Percentiles rank a stretch among this genome's conserved stretches.
These are phyloP conservation scores for Naganishia sp. DNA, from an alignment of 1,284 basidiomycete genomes.

Conservation along the genomic window DNA sequence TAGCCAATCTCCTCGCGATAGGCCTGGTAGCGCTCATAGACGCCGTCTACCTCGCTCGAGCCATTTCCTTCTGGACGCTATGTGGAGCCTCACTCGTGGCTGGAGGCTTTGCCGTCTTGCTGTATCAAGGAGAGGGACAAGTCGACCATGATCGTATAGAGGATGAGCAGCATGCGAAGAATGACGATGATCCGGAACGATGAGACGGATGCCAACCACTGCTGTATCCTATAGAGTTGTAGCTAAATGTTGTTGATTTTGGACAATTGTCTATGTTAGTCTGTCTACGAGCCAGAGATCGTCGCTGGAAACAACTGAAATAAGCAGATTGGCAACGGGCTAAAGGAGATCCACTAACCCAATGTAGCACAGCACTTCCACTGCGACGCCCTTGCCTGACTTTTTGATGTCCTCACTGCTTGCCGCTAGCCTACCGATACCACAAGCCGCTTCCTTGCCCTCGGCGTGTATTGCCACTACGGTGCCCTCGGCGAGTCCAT, in stretches of 20 bases:
- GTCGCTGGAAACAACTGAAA: conserved; percentile 64
- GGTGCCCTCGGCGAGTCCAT: conserved; percentile 68
- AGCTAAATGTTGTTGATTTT: neutral
- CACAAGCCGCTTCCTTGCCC: conserved; percentile 92
- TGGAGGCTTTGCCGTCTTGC: conserved; percentile 49
- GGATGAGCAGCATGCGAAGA: conserved; percentile 7
- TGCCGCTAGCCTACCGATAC: conserved; percentile 80
- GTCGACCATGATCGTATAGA: neutral
- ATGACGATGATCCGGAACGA: conserved; percentile 9
- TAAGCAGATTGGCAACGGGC: conserved; percentile 36
- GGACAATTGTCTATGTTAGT: conserved; percentile 56
- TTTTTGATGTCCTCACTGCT: conserved; percentile 84
- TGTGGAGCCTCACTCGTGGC: conserved; percentile 51
- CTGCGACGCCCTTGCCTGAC: conserved; percentile 86
- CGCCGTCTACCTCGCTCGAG: conserved; percentile 46
- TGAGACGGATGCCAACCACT: neutral
- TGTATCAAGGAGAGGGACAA: conserved; percentile 19
- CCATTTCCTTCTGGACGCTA: conserved; percentile 46
- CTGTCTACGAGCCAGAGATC: conserved; percentile 80
- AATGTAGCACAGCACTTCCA: conserved; percentile 69
- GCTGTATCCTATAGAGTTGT: conserved; percentile 19
- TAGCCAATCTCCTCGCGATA: conserved; percentile 53
- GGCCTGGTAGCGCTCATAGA: conserved; percentile 52
- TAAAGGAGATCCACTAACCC: conserved; percentile 44
- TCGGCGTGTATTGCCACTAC: conserved; percentile 89